Base-by-base conservation (phyloP, 208 protist genomes). In the Acanthamoeba royreba region DNA sequence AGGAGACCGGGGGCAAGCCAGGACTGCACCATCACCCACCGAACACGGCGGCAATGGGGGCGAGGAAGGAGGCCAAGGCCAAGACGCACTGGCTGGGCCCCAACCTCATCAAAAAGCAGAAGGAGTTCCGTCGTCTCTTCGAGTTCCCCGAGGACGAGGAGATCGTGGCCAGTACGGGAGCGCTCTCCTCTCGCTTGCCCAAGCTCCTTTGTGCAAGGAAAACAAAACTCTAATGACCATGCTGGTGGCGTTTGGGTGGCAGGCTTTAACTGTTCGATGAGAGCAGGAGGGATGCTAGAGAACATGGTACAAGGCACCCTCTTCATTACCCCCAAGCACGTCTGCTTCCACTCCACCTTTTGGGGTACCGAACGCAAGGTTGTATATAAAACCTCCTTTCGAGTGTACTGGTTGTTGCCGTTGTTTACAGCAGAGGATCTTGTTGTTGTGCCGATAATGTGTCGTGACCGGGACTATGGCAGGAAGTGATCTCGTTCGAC, bases 221-320 rank as follows among this genome's bases (percentile, higher is more conserved):
- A n/a, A n/a, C 38, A 33, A 33, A n/a, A n/a, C 15, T 85, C 4
- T 74, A 40, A 13, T 25, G 22, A 13, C 11, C 33, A 35, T 74
- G 63, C 33, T 38, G 63, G 15, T 1, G 25, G 7, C 25, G 72
- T 13, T 74, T 74, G 11, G 9, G 33, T 40, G 28, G 33, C 15
- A 85, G 72, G 72, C 45, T 85, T 53, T 31, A 45, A 85, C 72
- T 85, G 72, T 33, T 85, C 72, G 38, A 85, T 85, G 72, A 85
- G 45, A 31, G 38, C 72, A n/a, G 72, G 42, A 7, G 72, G 72
- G n/a, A 53, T 85, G 38, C 2, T 72, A 38, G 61, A 72, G 61
- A 85, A 52, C 45, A 53, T 85, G 72, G 38, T 85, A 42, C 72
- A 85, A 42, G 72, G 72, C n/a, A 85, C 72, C 9, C 19, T 85